phyloP scores from a whole-genome alignment of 2,329 filamentous ascomycete genomes.

The Claviceps sp. region DNA sequence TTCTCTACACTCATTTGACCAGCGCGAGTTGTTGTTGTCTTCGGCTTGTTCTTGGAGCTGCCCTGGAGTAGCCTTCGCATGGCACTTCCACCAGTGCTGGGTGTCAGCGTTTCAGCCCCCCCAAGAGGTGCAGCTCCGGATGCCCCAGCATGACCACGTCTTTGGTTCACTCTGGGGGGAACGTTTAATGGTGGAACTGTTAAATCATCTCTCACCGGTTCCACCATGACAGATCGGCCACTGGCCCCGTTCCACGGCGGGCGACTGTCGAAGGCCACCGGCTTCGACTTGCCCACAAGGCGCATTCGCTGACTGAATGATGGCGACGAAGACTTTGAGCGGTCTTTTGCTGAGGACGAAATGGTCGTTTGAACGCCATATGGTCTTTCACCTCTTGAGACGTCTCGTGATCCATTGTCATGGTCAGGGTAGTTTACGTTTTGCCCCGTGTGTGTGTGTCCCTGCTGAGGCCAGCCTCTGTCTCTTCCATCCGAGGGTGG shows the following conservation, averaged over 20 bases:
- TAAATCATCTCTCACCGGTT: constrained; percentile 48
- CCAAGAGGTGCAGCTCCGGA: constrained; percentile 9
- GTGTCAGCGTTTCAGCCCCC: constrained; percentile 21
- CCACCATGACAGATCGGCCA: constrained; percentile 50
- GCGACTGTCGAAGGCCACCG: constrained; percentile 26
- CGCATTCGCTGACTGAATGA: constrained; percentile 23
- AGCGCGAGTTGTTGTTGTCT: neutral
- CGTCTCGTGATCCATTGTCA: neutral
- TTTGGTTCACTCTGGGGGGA: constrained; percentile 36
- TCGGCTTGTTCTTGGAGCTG: constrained; percentile 4
- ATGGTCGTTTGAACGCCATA: constrained; percentile 7
- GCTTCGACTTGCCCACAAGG: constrained; percentile 22
- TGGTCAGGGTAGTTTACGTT: neutral
- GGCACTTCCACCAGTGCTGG: constrained; percentile 14
- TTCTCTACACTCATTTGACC: neutral
- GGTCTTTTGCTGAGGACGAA: constrained; percentile 11
- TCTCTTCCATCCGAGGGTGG: neutral
- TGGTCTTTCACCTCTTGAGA: neutral
- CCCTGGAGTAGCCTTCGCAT: constrained; percentile 20
- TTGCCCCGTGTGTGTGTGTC: constrained; percentile 1
- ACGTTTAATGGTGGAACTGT: constrained; percentile 43
- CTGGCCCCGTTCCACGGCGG: constrained; percentile 63
- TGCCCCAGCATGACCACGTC: constrained; percentile 13
- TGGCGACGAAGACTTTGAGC: constrained; percentile 13
- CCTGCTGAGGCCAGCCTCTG: constrained; percentile 1